phyloP scores from a whole-genome alignment of 208 protist genomes.

The Tritrichomonas musculus region DNA sequence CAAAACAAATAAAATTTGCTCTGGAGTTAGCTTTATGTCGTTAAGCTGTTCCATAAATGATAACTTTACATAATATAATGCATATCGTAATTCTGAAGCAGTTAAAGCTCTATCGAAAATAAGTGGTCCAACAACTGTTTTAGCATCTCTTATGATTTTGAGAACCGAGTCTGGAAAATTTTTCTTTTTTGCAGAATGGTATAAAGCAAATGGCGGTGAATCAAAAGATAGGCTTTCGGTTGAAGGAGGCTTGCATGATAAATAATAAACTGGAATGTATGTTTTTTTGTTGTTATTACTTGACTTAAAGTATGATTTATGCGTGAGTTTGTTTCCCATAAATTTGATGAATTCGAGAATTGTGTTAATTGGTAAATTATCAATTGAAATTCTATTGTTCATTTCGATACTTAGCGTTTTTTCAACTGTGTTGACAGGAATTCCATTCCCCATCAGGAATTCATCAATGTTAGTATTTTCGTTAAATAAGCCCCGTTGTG shows the following conservation, averaged over 20 bases:
- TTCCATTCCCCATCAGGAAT: neutral
- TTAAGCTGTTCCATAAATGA: neutral
- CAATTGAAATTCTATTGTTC: neutral
- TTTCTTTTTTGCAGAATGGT: too few species aligned
- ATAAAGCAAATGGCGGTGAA: too few species aligned
- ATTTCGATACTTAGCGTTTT: neutral
- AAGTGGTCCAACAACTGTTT: neutral
- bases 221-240: neutral
- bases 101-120: neutral
- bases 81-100: neutral
- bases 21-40: neutral
- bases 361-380: neutral
- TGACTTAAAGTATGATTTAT: neutral
- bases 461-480: neutral
- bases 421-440: neutral
- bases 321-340: neutral
- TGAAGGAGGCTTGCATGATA: neutral
- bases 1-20: neutral
- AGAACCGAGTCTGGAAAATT: neutral
- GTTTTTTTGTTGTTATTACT: neutral
- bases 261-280: conserved; percentile 1
- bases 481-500: neutral
- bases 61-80: neutral
- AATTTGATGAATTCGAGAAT: neutral
- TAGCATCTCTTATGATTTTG: neutral